Percentiles rank a stretch among this genome's conserved stretches.
phyloP scores from a whole-genome alignment of 2,329 filamentous ascomycete genomes.

The Diaporthe australafricana region DNA sequence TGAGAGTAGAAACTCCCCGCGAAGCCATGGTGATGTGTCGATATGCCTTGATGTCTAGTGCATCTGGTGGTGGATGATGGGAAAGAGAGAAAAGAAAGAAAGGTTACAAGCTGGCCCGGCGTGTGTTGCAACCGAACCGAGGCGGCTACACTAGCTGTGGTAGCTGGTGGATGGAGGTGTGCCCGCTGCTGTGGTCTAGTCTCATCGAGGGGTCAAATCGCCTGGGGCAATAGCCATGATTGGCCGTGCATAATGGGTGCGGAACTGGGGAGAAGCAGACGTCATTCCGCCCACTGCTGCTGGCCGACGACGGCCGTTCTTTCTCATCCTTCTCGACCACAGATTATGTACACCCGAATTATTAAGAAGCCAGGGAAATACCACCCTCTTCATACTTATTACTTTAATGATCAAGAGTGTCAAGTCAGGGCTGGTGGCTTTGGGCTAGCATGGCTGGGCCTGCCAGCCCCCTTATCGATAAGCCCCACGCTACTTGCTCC shows the following conservation, averaged over 20 bases:
- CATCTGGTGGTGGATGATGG: slow-evolving; percentile 24
- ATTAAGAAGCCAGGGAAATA: too few species aligned
- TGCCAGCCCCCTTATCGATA: too few species aligned
- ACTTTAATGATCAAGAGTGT: too few species aligned
- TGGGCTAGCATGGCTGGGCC: too few species aligned
- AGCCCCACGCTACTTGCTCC: too few species aligned
- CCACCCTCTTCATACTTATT: too few species aligned
- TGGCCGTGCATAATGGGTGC: not conserved
- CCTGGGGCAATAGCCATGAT: not conserved
- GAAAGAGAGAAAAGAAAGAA: not conserved
- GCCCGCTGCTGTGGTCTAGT: not conserved
- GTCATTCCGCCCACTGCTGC: slow-evolving; percentile 12
- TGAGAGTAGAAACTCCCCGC: slow-evolving; percentile 80
- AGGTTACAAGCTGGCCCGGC: not conserved
- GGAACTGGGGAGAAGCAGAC: slow-evolving; percentile 11
- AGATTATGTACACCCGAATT: too few species aligned
- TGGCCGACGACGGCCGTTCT: too few species aligned
- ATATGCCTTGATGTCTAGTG: slow-evolving; percentile 24
- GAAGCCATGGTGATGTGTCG: slow-evolving; percentile 66
- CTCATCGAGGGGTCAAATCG: slow-evolving; percentile 13
- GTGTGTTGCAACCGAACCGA: slow-evolving; percentile 14
- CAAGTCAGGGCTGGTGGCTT: too few species aligned
- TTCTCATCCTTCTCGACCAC: too few species aligned
- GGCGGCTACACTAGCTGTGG: not conserved
- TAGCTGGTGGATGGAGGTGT: too few species aligned